These are phyloP conservation scores for Aspergillus pseudoglaucus DNA, from an alignment of 2,329 filamentous ascomycete species.

Conservation along the genomic window DNA sequence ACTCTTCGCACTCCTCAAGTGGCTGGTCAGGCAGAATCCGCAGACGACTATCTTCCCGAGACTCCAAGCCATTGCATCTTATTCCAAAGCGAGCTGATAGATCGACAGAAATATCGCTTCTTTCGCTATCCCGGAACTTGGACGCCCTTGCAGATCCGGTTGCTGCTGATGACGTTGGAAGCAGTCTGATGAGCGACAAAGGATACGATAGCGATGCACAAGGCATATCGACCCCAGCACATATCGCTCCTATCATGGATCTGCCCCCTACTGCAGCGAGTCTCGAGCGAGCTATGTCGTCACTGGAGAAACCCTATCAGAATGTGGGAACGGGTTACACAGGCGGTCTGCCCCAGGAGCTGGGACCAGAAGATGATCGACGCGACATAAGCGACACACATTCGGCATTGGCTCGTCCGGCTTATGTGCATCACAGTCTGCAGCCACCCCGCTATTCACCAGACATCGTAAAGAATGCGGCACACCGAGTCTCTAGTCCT, in stretches of 20 bases:
- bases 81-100: conserved; percentile 9
- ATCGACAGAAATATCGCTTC: conserved; percentile 9
- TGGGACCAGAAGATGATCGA: neutral
- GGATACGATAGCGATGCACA: conserved; percentile 40
- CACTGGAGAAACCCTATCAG: neutral
- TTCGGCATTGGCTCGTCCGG: neutral
- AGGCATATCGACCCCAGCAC: conserved; percentile 29
- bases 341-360: conserved; percentile 1
- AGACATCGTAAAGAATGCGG: neutral
- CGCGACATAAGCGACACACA: neutral
- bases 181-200: conserved; percentile 32
- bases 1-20: conserved; percentile 9
- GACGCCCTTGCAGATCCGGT: conserved; percentile 5
- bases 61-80: conserved; percentile 16
- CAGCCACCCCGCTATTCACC: neutral
- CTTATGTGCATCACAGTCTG: neutral
- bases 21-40: conserved; percentile 26
- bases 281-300: conserved; percentile 5
- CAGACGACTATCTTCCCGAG: conserved; percentile 29
- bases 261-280: conserved; percentile 4
- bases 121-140: conserved; percentile 15
- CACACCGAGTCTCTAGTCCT: neutral
- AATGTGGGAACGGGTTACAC: conserved; percentile 2
- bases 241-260: conserved; percentile 12
- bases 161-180: conserved; percentile 18